Evolutionary conservation across 1,284 basidiomycete species (phyloP), one percentile per base, ranked within the genome.

Genomic region (Naganishia liquefaciens): DNA sequence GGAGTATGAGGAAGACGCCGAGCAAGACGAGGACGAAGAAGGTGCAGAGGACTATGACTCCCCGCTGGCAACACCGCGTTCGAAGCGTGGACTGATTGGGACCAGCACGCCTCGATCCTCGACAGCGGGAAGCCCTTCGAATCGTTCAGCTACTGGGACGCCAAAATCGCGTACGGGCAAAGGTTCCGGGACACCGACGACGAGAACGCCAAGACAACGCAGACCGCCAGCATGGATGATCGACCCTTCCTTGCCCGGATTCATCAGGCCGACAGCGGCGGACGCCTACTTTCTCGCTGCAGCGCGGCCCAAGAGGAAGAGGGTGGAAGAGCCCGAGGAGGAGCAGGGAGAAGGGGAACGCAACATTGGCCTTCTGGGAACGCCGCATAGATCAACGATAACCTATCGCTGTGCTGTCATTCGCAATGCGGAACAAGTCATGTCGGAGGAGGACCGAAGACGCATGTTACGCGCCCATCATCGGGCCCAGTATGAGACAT

Each of bases 221-320:
- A 53, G 54, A 40, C 40, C 46, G 42, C 50, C 46, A 27, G 43
- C 52, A 55, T 63, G 62, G 68, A 66, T 66, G 39, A 52, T 63
- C 28, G 65, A 65, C 25, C 63, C 55, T n/a, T 62, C 54, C 15
- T 63, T 70, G 52, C 70, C 70, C 44, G 78, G 78, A 3, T 79
- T 81, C 66, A 73, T 73, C 28, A 70, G 77, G 10, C 71, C 74
- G 0, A 78, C 80, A 0, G 71, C 79, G 0, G 91, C 92, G 62
- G 93, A 96, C 78, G 84, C 86, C 17, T 96, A 93, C 79, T 91
- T 96, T 74, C 81, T 84, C 19, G 63, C 70, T 1, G 81, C 84
- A 25, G 80, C 86, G 10, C 82, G 86, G 44, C 82, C 87, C 17
- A 77, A 62, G 72, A 73, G 23, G 69, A 74, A 54, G 77, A 77